A percentile compares a stretch with the other conserved stretches of the same genome.
phyloP scores from a whole-genome alignment of 768 basidiomycete genomes.

The Mycena alexandri region DNA sequence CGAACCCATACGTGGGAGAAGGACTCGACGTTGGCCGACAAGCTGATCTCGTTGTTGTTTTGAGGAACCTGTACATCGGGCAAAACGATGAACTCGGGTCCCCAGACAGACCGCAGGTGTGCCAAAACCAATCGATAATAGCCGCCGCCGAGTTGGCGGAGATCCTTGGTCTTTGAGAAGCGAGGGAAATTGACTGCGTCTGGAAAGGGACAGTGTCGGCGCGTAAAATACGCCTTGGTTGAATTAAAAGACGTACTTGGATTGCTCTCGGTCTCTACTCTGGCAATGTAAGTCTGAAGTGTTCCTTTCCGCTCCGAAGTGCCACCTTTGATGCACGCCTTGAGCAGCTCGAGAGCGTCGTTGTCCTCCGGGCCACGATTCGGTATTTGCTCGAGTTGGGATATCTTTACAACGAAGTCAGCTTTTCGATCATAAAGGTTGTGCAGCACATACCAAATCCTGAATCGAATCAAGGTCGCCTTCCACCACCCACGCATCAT shows the following conservation, averaged over 20 bases:
- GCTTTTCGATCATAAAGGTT: no score
- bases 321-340: slow-evolving; percentile 25
- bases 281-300: slow-evolving; percentile 30
- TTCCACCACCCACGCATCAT: slow-evolving; percentile 43
- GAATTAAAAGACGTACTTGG: slow-evolving; percentile 4
- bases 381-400: slow-evolving; percentile 19
- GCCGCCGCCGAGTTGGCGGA: not conserved
- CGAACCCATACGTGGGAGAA: slow-evolving; percentile 30
- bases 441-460: slow-evolving; percentile 28
- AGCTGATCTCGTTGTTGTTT: not conserved
- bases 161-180: not conserved
- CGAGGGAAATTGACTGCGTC: not conserved
- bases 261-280: slow-evolving; percentile 19
- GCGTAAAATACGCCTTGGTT: no score
- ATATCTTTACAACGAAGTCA: slow-evolving; percentile 11
- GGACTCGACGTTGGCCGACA: slow-evolving; percentile 21
- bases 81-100: not conserved
- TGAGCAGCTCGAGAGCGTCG: slow-evolving; percentile 25
- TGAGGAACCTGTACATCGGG: not conserved
- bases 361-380: slow-evolving; percentile 9
- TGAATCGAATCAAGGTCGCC: slow-evolving; percentile 24
- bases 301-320: slow-evolving; percentile 34
- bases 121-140: slow-evolving; percentile 1
- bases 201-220: no score
- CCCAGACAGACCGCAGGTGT: not conserved